Base-by-base conservation (phyloP, 2,329 filamentous ascomycete genomes). In the Xylaria sp. region DNA sequence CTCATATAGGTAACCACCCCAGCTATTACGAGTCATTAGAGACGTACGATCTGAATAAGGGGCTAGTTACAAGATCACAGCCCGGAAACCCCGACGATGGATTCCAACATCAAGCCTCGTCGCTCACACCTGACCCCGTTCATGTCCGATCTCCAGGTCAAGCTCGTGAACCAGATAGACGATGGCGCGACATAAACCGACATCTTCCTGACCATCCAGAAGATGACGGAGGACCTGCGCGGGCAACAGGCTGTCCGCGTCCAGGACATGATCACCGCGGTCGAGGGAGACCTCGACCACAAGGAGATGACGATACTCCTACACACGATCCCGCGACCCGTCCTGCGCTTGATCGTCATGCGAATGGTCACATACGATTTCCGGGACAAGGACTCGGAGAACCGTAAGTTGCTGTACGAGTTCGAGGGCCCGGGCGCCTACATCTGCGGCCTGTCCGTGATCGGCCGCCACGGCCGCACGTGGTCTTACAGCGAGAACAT, bases 291-390 rank as follows among this genome's bases (percentile, higher is more conserved):
- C 18, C 11, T 20, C 16, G 13, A 13, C 11, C 16, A 22, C 17
- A 39, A 21, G n/a, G 24, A 50, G 26, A 52, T 52, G 49, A 29
- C 18, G 7, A 2, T 46, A 13, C 29, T 52, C 4, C 49, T 56
- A 7, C 48, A 56, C 19, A 20, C 48, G 4, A 52, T 56, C 20
- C 53, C 48, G 16, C 29, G 48, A 9, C 39, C 38, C 16, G 48
- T 56, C 29, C 21, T 56, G 18, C 42, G 53, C 16, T 56, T 48
- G 16, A 56, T 52, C 4, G 49, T 50, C 2, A 56, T 56, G 53
- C 44, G 49, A 1, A 52, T 52, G 48, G 38, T 52, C 9, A 44
- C 39, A 11, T 24, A 48, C 37, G 49, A 56, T 21, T 56, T 56
- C 41, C 49, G 41, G 39, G 39, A 56, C 17, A 48, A 29, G 11